Conservation (phyloP, 257 asterid species). For the Echites panduratus region DNA sequence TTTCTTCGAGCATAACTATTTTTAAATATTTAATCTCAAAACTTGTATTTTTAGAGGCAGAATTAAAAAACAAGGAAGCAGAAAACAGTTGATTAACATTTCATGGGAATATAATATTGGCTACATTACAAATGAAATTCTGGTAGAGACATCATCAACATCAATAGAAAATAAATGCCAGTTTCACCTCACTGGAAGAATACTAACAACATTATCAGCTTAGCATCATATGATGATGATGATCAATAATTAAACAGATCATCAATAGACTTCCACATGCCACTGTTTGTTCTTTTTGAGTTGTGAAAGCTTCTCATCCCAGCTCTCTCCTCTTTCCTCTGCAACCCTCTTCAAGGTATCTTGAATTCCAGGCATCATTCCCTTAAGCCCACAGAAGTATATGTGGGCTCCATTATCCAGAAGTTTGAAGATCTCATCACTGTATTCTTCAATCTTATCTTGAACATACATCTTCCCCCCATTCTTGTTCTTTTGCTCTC, state of each 20-base stretch:
- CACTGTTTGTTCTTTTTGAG: slow-evolving; percentile 94
- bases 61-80: neutral
- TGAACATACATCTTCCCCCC: slow-evolving; percentile 99
- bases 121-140: neutral
- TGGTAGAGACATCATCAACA: neutral
- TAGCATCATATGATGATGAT: neutral
- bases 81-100: neutral
- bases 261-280: slow-evolving; percentile 93
- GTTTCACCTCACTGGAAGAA: slow-evolving; percentile 4
- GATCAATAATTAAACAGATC: neutral
- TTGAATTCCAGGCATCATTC: slow-evolving; percentile 99
- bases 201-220: neutral
- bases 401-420: slow-evolving; percentile 87
- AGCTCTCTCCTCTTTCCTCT: slow-evolving; percentile 76
- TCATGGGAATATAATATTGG: neutral
- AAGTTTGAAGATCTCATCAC: slow-evolving; percentile 79
- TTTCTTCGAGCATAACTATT: no score
- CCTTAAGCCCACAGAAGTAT: slow-evolving; percentile 92
- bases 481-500: slow-evolving; percentile 73
- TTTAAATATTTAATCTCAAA: no score
- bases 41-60: no score
- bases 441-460: slow-evolving; percentile 93
- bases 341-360: slow-evolving; percentile 88
- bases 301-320: slow-evolving; percentile 79
- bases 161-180: neutral